Percentiles rank a stretch among this genome's conserved stretches.
phyloP scores from a whole-genome alignment of 2,329 filamentous ascomycete species.

The Zymoseptoria tritici region DNA sequence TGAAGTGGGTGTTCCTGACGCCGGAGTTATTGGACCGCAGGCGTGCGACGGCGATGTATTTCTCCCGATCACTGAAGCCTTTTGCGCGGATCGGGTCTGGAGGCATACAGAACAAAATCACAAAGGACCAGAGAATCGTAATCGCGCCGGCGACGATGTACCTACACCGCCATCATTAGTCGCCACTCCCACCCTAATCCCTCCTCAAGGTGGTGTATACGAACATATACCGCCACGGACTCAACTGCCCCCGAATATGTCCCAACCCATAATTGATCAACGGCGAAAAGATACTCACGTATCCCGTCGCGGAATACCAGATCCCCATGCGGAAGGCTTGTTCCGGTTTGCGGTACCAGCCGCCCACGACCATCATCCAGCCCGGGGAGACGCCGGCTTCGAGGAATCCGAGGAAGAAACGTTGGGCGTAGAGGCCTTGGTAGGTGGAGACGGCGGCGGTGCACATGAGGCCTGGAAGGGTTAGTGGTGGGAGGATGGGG shows the following conservation, averaged over 20 bases:
- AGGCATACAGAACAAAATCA: conserved; percentile 35
- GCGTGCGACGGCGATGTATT: conserved; percentile 24
- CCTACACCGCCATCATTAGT: not conserved
- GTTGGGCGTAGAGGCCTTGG: conserved; percentile 36
- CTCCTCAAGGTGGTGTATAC: too few species aligned
- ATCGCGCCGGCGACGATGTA: conserved; percentile 37
- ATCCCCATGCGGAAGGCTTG: conserved; percentile 23
- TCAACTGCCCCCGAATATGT: conserved; percentile 34
- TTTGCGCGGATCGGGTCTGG: conserved; percentile 37
- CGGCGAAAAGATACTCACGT: conserved; percentile 40
- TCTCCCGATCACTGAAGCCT: conserved; percentile 32
- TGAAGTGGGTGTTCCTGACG: conserved; percentile 39
- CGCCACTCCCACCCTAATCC: too few species aligned
- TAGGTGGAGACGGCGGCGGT: conserved; percentile 35
- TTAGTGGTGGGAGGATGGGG: not conserved
- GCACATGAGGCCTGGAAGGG: conserved; percentile 24
- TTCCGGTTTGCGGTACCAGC: conserved; percentile 24
- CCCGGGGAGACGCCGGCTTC: conserved; percentile 51
- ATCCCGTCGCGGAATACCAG: conserved; percentile 36
- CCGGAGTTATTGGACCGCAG: conserved; percentile 25
- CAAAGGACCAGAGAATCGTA: conserved; percentile 36
- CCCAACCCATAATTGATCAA: conserved; percentile 45
- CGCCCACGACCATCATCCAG: conserved; percentile 47
- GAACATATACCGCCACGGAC: conserved; percentile 30
- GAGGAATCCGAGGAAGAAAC: conserved; percentile 51